Conservation (phyloP, 768 basidiomycete species). For the Panus rudis region DNA sequence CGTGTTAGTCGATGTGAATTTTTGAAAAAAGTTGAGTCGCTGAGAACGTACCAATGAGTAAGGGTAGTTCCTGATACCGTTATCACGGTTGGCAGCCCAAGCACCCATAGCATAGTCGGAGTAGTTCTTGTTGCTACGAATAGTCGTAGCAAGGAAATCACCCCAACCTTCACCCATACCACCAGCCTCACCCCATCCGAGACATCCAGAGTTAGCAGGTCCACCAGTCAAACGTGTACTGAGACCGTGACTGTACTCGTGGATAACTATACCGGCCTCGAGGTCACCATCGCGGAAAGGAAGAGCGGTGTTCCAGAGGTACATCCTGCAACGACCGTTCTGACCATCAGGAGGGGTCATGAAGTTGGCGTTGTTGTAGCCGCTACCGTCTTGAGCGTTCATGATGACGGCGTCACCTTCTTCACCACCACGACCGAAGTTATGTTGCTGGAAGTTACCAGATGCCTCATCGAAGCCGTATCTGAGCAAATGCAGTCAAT, state of each 20-base stretch:
- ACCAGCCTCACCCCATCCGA: slow-evolving; percentile 93
- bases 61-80: slow-evolving; percentile 81
- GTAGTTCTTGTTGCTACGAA: slow-evolving; percentile 69
- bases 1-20: too few species aligned
- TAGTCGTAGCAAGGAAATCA: slow-evolving; percentile 82
- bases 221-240: slow-evolving; percentile 95
- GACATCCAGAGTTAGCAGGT: slow-evolving; percentile 84
- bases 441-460: slow-evolving; percentile 98
- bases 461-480: slow-evolving; percentile 83
- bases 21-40: neutral
- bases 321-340: slow-evolving; percentile 94
- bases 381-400: slow-evolving; percentile 93
- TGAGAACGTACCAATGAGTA: slow-evolving; percentile 58
- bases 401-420: slow-evolving; percentile 89
- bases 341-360: slow-evolving; percentile 79
- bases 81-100: slow-evolving; percentile 79
- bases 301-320: slow-evolving; percentile 85
- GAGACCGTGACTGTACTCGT: slow-evolving; percentile 83
- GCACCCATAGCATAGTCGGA: slow-evolving; percentile 87
- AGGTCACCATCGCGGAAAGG: slow-evolving; percentile 94
- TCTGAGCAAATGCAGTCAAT: slow-evolving; percentile 80
- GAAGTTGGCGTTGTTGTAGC: slow-evolving; percentile 90
- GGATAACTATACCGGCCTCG: slow-evolving; percentile 95
- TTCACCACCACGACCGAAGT: slow-evolving; percentile 84
- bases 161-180: slow-evolving; percentile 99